Conservation (phyloP, 495 filamentous ascomycete species). For the Sphaerosporella brunnea region DNA sequence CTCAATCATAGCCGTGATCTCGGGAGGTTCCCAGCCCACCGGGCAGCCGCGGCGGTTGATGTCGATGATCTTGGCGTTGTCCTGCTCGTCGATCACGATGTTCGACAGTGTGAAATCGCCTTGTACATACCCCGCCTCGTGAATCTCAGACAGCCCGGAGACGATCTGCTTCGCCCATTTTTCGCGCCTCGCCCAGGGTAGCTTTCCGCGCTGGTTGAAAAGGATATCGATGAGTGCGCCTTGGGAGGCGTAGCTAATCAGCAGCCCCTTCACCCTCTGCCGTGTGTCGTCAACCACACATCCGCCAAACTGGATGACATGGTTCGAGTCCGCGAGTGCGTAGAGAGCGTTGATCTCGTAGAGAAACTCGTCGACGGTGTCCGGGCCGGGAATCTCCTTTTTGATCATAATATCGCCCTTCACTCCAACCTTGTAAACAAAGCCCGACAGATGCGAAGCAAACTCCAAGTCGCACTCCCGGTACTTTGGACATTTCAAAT, state of each 20-base stretch:
- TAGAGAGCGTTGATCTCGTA: slow-evolving; percentile 95
- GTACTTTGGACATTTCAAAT: slow-evolving; percentile 50
- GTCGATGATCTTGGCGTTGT: slow-evolving; percentile 92
- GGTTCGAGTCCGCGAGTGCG: slow-evolving; percentile 48
- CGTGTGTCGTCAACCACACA: slow-evolving; percentile 69
- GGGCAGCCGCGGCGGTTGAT: slow-evolving; percentile 94
- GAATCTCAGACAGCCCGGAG: slow-evolving; percentile 74
- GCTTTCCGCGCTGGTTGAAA: slow-evolving; percentile 40
- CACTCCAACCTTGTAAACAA: slow-evolving; percentile 83
- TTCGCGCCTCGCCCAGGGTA: slow-evolving; percentile 63
- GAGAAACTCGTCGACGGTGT: slow-evolving; percentile 89
- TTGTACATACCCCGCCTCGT: slow-evolving; percentile 92
- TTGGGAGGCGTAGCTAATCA: slow-evolving; percentile 77
- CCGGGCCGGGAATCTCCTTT: slow-evolving; percentile 93
- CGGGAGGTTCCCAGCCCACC: slow-evolving; percentile 94
- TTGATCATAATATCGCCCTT: slow-evolving; percentile 62
- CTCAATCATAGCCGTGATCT: slow-evolving; percentile 71
- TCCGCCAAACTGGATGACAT: slow-evolving; percentile 76
- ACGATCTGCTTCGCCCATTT: slow-evolving; percentile 90
- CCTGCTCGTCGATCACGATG: slow-evolving; percentile 72
- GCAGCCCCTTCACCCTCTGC: slow-evolving; percentile 64
- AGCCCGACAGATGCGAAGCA: slow-evolving; percentile 83
- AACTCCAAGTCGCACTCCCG: slow-evolving; percentile 62
- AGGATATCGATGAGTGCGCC: slow-evolving; percentile 83
- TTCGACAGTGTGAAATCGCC: slow-evolving; percentile 96